These are phyloP conservation scores for Cydonia oblonga DNA, from an alignment of 331 rosid genomes.

Conservation along the genomic window DNA sequence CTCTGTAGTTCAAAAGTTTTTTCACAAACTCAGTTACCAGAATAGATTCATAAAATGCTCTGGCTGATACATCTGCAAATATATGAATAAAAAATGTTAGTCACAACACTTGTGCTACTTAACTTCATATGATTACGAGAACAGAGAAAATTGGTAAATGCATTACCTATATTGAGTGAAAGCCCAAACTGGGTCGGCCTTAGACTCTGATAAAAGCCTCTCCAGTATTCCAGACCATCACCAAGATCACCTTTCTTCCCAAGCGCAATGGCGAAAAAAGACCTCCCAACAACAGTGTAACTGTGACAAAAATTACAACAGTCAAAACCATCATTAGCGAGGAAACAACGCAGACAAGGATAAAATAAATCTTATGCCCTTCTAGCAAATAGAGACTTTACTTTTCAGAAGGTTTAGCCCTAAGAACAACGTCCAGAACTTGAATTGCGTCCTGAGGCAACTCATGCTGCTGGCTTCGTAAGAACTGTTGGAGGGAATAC, in stretches of 20 bases:
- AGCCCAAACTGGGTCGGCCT: slow-evolving; percentile 79
- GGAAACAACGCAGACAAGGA: slow-evolving; percentile 4
- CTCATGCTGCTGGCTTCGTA: slow-evolving; percentile 31
- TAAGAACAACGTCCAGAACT: slow-evolving; percentile 54
- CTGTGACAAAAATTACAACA: slow-evolving; percentile 19
- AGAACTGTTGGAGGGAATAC: slow-evolving; percentile 34
- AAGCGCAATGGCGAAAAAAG: not conserved
- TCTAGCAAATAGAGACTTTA: not conserved
- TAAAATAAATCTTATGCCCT: not conserved
- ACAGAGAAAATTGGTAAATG: not conserved
- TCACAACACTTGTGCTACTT: too few species aligned
- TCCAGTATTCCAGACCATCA: not conserved
- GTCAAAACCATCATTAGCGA: slow-evolving; percentile 28
- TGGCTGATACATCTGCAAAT: slow-evolving; percentile 61
- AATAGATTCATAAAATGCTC: slow-evolving; percentile 50
- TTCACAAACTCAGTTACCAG: slow-evolving; percentile 29
- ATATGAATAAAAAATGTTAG: not conserved
- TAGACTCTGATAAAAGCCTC: slow-evolving; percentile 15
- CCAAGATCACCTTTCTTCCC: not conserved
- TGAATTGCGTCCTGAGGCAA: slow-evolving; percentile 58
- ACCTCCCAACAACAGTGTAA: slow-evolving; percentile 3
- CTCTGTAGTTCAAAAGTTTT: slow-evolving; percentile 16
- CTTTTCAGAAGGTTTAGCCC: slow-evolving; percentile 39
- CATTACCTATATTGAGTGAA: slow-evolving; percentile 48
- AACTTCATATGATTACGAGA: not conserved